A percentile compares a stretch with the other conserved stretches of the same genome.
Evolutionary conservation across 192 early-diverging fungal genomes (phyloP).

Genomic region (Mortierella alpina): DNA sequence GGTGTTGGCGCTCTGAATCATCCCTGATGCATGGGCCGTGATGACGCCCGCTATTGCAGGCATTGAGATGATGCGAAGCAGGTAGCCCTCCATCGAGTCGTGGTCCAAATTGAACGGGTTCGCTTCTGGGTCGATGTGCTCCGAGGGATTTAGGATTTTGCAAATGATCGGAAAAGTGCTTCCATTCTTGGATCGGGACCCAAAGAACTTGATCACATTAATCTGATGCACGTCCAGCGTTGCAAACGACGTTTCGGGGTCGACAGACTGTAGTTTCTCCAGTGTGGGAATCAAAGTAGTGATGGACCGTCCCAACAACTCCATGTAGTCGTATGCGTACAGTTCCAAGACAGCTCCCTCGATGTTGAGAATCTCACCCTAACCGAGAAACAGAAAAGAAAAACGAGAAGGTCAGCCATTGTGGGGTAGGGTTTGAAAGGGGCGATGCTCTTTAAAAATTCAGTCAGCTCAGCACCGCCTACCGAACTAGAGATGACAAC

Average conservation of each 20-base stretch:
- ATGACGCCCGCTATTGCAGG: conserved; percentile 73
- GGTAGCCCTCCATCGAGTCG: conserved; percentile 31
- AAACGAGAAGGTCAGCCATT: background rate
- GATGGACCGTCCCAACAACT: conserved; percentile 57
- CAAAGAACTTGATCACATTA: conserved; percentile 67
- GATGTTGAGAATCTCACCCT: conserved; percentile 61
- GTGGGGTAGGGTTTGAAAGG: background rate
- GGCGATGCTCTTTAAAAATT: background rate
- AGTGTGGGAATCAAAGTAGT: conserved; percentile 50
- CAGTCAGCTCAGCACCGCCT: background rate
- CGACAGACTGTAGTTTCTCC: conserved; percentile 40
- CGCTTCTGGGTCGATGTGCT: conserved; percentile 21
- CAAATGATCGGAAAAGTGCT: conserved; percentile 68
- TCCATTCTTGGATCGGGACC: conserved; percentile 59
- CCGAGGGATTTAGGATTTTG: conserved; percentile 49
- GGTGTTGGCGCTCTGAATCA: conserved; percentile 66
- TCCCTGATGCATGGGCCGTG: conserved; percentile 60
- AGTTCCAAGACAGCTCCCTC: conserved; percentile 61
- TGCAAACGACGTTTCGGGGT: conserved; percentile 36
- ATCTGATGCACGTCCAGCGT: conserved; percentile 62
- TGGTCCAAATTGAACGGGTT: conserved; percentile 40
- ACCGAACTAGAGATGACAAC: conserved; percentile 56
- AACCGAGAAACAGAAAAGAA: background rate
- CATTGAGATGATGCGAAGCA: conserved; percentile 68
- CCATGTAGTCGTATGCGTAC: conserved; percentile 62